phyloP scores from a whole-genome alignment of 306 rosid genomes.

The Glycyrrhiza uralensis region DNA sequence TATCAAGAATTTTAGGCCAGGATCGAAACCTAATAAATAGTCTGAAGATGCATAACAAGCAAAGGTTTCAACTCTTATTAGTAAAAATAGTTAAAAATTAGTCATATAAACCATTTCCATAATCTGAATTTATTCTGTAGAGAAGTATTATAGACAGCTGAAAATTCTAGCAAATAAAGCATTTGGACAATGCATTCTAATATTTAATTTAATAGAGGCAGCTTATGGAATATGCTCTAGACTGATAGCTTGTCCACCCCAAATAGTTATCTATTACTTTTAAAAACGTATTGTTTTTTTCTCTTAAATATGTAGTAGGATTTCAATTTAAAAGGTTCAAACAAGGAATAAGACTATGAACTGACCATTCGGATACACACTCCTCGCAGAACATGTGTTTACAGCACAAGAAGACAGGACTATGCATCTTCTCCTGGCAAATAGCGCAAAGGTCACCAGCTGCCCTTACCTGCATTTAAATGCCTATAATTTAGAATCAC shows the following conservation, averaged over 20 bases:
- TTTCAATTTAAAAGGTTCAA: conserved; percentile 6
- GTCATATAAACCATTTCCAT: neutral
- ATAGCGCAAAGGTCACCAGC: conserved; percentile 91
- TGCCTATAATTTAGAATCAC: conserved; percentile 10
- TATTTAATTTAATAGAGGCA: neutral
- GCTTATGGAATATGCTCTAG: neutral
- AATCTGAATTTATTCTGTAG: neutral
- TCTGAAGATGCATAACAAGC: neutral
- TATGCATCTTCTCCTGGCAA: conserved; percentile 92
- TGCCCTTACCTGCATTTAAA: conserved; percentile 65
- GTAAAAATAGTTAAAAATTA: neutral
- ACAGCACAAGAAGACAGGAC: conserved; percentile 78
- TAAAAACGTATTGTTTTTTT: conserved; percentile 1
- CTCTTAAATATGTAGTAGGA: neutral
- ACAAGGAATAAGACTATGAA: conserved; percentile 21
- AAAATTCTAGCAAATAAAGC: neutral
- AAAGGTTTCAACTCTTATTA: neutral
- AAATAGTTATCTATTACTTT: neutral
- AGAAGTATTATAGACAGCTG: neutral
- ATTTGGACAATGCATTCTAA: neutral
- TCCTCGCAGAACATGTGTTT: conserved; percentile 95
- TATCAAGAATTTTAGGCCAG: neutral
- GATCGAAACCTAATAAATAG: neutral
- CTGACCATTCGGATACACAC: conserved; percentile 94
- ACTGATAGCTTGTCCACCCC: neutral